A percentile compares a stretch with the other conserved stretches of the same genome.
These are phyloP conservation scores for Diutina ranongensis DNA, from an alignment of 1,139 yeast species.

Conservation along the genomic window DNA sequence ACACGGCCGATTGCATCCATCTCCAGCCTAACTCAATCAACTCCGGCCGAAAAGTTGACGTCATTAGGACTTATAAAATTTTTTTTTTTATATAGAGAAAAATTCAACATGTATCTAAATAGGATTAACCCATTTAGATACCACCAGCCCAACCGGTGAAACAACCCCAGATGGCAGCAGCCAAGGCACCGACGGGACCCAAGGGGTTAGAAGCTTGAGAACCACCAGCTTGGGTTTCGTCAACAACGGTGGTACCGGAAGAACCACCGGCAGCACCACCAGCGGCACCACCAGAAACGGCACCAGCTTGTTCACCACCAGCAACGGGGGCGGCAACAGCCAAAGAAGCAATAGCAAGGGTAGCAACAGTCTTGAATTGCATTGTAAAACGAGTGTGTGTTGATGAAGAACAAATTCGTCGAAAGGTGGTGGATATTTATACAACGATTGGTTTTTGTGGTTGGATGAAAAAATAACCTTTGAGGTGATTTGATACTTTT, in stretches of 20 bases:
- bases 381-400: neutral
- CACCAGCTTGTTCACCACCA: neutral
- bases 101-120: neutral
- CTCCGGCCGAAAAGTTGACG: neutral
- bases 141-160: slow-evolving; percentile 2
- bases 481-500: too few species aligned
- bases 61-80: neutral
- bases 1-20: neutral
- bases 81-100: too few species aligned
- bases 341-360: slow-evolving; percentile 5
- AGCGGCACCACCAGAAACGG: neutral
- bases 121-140: neutral
- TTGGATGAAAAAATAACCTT: too few species aligned
- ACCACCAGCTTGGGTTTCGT: neutral
- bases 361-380: slow-evolving; percentile 4
- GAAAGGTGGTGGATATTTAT: neutral
- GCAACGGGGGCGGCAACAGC: slow-evolving; percentile 5
- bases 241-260: slow-evolving; percentile 1
- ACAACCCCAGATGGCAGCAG: slow-evolving; percentile 5
- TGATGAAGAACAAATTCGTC: neutral
- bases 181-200: slow-evolving; percentile 4
- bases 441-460: neutral
- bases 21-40: neutral
- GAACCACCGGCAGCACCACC: neutral
- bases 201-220: neutral